phyloP scores from a whole-genome alignment of 2,329 filamentous ascomycete species.

The Phoma sp. region DNA sequence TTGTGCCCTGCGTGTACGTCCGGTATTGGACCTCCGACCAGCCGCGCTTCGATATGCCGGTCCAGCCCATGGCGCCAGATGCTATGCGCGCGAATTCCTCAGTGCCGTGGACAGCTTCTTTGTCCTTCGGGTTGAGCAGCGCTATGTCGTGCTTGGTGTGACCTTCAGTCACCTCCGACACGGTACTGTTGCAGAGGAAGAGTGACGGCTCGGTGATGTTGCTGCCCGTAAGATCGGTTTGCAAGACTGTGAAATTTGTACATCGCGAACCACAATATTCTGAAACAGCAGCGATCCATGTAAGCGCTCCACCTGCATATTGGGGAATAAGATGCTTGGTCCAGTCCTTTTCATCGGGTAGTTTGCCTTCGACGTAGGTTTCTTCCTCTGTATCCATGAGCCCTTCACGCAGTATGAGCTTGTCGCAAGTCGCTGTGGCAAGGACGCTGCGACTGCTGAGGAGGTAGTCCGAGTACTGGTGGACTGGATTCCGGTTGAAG shows the following conservation, averaged over 20 bases:
- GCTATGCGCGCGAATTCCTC: conserved; percentile 40
- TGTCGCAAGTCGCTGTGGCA: conserved; percentile 29
- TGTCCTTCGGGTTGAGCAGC: conserved; percentile 21
- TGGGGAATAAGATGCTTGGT: conserved; percentile 22
- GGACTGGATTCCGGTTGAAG: conserved; percentile 42
- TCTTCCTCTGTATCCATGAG: not conserved
- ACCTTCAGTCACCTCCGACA: conserved; percentile 18
- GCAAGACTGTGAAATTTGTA: conserved; percentile 45
- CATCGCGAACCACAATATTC: conserved; percentile 40
- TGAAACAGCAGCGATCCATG: conserved; percentile 32
- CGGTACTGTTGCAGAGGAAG: conserved; percentile 40
- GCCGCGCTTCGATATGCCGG: conserved; percentile 26
- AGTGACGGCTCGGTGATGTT: conserved; percentile 22
- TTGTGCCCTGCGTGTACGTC: conserved; percentile 28
- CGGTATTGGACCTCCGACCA: conserved; percentile 27
- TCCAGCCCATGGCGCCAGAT: conserved; percentile 44
- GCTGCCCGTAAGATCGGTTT: conserved; percentile 18
- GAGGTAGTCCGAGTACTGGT: conserved; percentile 38
- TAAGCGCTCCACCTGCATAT: conserved; percentile 27
- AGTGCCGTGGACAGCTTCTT: conserved; percentile 31
- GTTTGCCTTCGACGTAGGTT: conserved; percentile 26
- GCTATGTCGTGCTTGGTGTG: conserved; percentile 31
- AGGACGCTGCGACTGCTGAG: conserved; percentile 33
- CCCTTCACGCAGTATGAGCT: conserved; percentile 23
- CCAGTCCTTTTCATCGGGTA: conserved; percentile 21